phyloP scores from a whole-genome alignment of 352 stramenopile species.

The Phytophthora gonapodyides region DNA sequence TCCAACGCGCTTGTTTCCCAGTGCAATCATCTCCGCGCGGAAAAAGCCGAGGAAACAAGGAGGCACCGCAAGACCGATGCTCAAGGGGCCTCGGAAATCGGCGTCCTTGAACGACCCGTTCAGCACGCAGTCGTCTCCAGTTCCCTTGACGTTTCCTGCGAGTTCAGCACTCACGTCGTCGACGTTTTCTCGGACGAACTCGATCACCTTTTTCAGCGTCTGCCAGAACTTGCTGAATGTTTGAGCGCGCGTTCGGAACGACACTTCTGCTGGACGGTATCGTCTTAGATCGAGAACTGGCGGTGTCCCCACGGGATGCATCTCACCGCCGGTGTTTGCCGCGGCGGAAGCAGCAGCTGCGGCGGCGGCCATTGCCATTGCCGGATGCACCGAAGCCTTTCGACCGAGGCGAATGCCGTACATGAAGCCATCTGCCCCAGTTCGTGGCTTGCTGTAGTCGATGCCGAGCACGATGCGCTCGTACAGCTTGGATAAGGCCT shows the following conservation, averaged over 20 bases:
- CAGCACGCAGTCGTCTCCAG: constrained; percentile 55
- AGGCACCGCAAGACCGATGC: constrained; percentile 50
- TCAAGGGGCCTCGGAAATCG: constrained; percentile 59
- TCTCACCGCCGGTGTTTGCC: constrained; percentile 18
- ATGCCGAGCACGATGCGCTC: constrained; percentile 67
- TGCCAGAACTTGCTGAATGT: constrained; percentile 66
- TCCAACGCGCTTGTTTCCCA: constrained; percentile 50
- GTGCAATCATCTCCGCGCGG: constrained; percentile 49
- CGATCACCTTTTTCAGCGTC: constrained; percentile 52
- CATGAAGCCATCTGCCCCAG: constrained; percentile 51
- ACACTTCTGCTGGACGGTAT: constrained; percentile 46
- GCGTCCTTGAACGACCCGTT: constrained; percentile 66
- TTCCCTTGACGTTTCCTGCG: constrained; percentile 51
- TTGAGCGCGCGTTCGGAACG: constrained; percentile 54
- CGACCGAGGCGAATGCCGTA: constrained; percentile 79
- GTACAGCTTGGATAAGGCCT: constrained; percentile 64
- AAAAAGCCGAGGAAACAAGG: constrained; percentile 65
- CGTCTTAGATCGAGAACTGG: constrained; percentile 51
- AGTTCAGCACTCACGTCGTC: constrained; percentile 58
- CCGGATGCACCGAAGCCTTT: constrained; percentile 46
- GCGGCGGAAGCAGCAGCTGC: constrained; percentile 32
- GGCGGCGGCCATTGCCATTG: constrained; percentile 33
- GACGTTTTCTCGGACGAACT: constrained; percentile 64
- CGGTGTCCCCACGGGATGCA: constrained; percentile 21
- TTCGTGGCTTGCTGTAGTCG: constrained; percentile 61